Percentiles rank a stretch among this genome's conserved stretches.
Evolutionary conservation across 1,139 yeast species (phyloP).

Genomic region (Zygosaccharomyces sapae): DNA sequence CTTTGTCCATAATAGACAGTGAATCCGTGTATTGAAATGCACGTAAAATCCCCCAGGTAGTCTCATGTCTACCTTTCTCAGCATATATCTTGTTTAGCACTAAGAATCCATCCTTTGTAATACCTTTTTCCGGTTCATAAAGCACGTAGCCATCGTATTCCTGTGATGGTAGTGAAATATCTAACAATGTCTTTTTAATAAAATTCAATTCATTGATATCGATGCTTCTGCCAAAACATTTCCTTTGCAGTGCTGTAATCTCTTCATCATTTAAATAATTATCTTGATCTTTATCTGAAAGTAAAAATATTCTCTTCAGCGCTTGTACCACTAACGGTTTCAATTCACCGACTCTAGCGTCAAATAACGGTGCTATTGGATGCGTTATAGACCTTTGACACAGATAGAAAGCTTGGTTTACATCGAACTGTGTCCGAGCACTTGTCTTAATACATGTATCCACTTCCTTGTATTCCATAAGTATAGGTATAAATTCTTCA

Average conservation of each 20-base stretch:
- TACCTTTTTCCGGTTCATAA: slow-evolving; percentile 45
- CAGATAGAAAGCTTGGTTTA: slow-evolving; percentile 82
- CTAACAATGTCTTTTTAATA: slow-evolving; percentile 42
- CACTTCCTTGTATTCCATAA: slow-evolving; percentile 88
- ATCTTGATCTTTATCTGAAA: slow-evolving; percentile 88
- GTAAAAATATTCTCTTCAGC: slow-evolving; percentile 70
- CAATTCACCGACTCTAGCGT: slow-evolving; percentile 79
- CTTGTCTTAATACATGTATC: slow-evolving; percentile 88
- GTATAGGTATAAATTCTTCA: slow-evolving; percentile 80
- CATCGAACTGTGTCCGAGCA: slow-evolving; percentile 74
- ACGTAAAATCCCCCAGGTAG: slow-evolving; percentile 90
- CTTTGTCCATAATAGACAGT: slow-evolving; percentile 71
- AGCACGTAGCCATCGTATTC: slow-evolving; percentile 18
- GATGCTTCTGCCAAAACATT: slow-evolving; percentile 64
- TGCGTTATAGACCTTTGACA: slow-evolving; percentile 90
- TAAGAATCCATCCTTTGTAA: slow-evolving; percentile 73
- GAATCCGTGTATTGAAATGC: slow-evolving; percentile 90
- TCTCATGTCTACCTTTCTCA: slow-evolving; percentile 89
- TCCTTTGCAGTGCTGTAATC: slow-evolving; percentile 60
- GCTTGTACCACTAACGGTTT: slow-evolving; percentile 78
- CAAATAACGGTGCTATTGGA: slow-evolving; percentile 88
- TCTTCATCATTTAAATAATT: slow-evolving; percentile 71
- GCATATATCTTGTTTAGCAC: slow-evolving; percentile 75
- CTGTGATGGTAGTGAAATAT: slow-evolving; percentile 20
- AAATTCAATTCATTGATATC: slow-evolving; percentile 50